Percentiles rank a stretch among this genome's conserved stretches.
Conservation (phyloP, 345 rosid genomes). For the Physaria fendleri region DNA sequence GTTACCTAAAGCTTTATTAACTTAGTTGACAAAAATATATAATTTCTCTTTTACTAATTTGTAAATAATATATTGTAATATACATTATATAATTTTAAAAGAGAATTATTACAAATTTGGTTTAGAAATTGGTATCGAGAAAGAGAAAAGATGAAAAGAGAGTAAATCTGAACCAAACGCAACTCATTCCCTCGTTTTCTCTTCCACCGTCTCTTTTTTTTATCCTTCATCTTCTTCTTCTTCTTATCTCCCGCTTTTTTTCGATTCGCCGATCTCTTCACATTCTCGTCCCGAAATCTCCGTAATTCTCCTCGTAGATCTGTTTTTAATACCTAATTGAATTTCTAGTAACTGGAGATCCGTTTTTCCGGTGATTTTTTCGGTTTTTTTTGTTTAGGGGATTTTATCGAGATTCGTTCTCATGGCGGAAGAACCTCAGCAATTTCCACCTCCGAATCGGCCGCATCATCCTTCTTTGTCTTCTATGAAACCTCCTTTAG, state of each 20-base stretch:
- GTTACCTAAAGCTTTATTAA: not conserved
- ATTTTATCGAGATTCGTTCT: constrained; percentile 19
- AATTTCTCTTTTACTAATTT: not conserved
- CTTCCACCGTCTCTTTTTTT: constrained; percentile 41
- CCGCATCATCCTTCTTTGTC: constrained; percentile 47
- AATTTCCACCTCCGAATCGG: constrained; percentile 32
- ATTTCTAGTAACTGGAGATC: constrained; percentile 20
- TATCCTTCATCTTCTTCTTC: not conserved
- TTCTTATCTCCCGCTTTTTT: constrained; percentile 45
- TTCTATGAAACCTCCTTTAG: constrained; percentile 65
- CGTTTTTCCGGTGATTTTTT: constrained; percentile 4
- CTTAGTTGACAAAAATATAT: not conserved
- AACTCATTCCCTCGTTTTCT: constrained; percentile 59
- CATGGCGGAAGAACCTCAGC: constrained; percentile 47
- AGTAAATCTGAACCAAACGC: constrained; percentile 76
- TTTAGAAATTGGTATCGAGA: constrained; percentile 1
- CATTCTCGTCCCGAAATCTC: constrained; percentile 31
- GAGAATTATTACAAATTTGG: not conserved
- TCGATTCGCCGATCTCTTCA: constrained; percentile 34
- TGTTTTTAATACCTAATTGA: constrained; percentile 1
- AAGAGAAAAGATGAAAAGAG: not conserved
- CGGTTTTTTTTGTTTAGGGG: constrained; percentile 12
- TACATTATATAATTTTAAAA: not conserved
- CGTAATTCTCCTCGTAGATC: constrained; percentile 6
- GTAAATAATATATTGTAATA: not conserved